Evolutionary conservation across 805 yeast genomes (phyloP).

Genomic region (Candida ulmi): DNA sequence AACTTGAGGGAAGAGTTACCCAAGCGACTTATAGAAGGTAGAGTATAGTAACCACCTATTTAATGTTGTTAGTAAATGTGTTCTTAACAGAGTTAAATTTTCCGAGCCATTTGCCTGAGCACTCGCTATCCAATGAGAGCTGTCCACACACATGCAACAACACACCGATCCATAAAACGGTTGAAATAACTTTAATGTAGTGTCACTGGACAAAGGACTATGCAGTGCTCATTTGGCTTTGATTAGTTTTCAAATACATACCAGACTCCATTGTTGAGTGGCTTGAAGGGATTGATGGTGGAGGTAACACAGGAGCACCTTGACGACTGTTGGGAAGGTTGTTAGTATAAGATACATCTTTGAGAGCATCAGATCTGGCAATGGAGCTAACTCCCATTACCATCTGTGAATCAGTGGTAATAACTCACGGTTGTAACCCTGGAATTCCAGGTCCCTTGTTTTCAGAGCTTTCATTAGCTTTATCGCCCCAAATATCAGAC

Average conservation of each 20-base stretch:
- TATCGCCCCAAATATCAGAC: constrained; percentile 24
- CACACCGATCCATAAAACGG: no score
- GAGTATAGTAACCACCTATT: constrained; percentile 15
- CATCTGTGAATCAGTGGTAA: not conserved
- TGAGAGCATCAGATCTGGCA: no score
- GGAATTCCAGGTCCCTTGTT: constrained; percentile 22
- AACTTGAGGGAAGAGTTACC: constrained; percentile 12
- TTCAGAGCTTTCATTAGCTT: constrained; percentile 16
- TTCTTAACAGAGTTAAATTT: not conserved
- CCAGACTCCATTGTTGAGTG: constrained; percentile 21
- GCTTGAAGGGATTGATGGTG: constrained; percentile 37
- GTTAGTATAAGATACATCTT: constrained; percentile 4
- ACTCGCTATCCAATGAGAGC: not conserved
- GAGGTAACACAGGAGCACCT: constrained; percentile 53
- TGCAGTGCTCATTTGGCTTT: no score
- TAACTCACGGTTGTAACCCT: constrained; percentile 24
- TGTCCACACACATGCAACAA: no score
- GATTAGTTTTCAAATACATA: no score
- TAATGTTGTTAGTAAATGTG: not conserved
- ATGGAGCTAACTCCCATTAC: not conserved
- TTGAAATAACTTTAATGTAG: no score
- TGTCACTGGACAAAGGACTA: no score
- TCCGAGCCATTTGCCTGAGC: not conserved
- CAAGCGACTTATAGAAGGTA: constrained; percentile 19
- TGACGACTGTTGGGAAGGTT: constrained; percentile 38